Percentiles rank a stretch among this genome's conserved stretches.
Evolutionary conservation across 768 basidiomycete genomes (phyloP).

Genomic region (Lactifluus hygrophoroides): DNA sequence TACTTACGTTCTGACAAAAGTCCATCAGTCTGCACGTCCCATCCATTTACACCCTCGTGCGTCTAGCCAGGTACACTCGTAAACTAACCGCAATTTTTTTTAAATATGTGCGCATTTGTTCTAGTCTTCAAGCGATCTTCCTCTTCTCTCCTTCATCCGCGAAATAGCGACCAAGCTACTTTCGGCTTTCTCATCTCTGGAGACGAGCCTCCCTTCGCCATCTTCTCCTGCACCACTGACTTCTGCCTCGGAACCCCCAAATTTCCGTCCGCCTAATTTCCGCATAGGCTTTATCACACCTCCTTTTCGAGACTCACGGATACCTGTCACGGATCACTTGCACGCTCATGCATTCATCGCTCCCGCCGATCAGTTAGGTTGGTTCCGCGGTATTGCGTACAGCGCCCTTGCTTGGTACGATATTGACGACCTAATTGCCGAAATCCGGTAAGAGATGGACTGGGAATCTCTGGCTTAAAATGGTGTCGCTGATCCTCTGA

Average conservation of each 20-base stretch:
- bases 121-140: constrained; percentile 68
- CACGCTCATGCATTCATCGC: constrained; percentile 68
- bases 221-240: constrained; percentile 9
- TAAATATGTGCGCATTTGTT: constrained; percentile 12
- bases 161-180: constrained; percentile 52
- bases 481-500: background rate
- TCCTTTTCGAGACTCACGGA: constrained; percentile 68
- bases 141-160: constrained; percentile 56
- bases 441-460: constrained; percentile 52
- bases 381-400: constrained; percentile 65
- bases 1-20: background rate
- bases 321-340: constrained; percentile 72
- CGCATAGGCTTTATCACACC: constrained; percentile 73
- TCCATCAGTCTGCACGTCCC: constrained; percentile 62
- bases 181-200: constrained; percentile 32
- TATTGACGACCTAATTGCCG: constrained; percentile 71
- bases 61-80: constrained; percentile 25
- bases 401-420: constrained; percentile 65
- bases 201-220: constrained; percentile 12
- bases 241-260: constrained; percentile 22
- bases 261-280: constrained; percentile 32
- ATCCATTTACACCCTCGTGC: constrained; percentile 63
- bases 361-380: constrained; percentile 57
- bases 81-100: background rate
- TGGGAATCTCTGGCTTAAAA: background rate